These are phyloP conservation scores for Aquanectria penicillioides DNA, from an alignment of 2,329 filamentous ascomycete genomes.

Conservation along the genomic window DNA sequence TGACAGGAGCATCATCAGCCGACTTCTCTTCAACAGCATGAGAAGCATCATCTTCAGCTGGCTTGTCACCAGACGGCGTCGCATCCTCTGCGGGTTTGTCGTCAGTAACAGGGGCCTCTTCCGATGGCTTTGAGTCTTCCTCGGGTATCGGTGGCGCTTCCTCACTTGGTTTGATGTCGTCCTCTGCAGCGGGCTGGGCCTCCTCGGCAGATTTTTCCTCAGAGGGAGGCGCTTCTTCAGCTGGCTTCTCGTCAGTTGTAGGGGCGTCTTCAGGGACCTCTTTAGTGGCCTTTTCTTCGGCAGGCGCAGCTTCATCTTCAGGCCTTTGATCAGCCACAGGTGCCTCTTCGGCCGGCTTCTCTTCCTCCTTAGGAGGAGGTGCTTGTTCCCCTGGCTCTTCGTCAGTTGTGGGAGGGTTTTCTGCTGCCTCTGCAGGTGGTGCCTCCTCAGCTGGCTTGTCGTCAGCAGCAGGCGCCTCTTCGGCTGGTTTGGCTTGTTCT, in stretches of 20 bases:
- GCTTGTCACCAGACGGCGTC: conserved; percentile 4
- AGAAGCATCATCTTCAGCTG: conserved; percentile 6
- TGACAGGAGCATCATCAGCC: conserved; percentile 28
- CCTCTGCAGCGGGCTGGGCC: conserved; percentile 23
- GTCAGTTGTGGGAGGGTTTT: neutral
- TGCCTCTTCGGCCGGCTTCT: conserved; percentile 24
- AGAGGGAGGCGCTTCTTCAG: conserved; percentile 28
- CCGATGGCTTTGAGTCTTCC: neutral
- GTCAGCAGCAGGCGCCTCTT: conserved; percentile 11
- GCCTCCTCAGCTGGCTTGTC: conserved; percentile 26
- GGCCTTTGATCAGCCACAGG: neutral
- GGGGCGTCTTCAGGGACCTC: too few species aligned
- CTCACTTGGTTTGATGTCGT: conserved; percentile 29
- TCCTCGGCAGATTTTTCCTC: conserved; percentile 34
- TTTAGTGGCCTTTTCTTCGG: conserved; percentile 11
- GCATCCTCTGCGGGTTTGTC: conserved; percentile 17
- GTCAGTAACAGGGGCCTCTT: conserved; percentile 4
- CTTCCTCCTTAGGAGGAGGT: conserved; percentile 19
- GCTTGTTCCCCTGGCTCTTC: conserved; percentile 18
- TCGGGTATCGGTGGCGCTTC: conserved; percentile 5
- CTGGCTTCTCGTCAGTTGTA: conserved; percentile 19
- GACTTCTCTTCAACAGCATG: conserved; percentile 17
- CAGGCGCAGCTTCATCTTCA: conserved; percentile 17
- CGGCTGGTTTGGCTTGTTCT: conserved; percentile 17
- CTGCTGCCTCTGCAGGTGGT: conserved; percentile 10